Base-by-base conservation (phyloP, 352 stramenopile genomes). In the Plasmopara halstedii region DNA sequence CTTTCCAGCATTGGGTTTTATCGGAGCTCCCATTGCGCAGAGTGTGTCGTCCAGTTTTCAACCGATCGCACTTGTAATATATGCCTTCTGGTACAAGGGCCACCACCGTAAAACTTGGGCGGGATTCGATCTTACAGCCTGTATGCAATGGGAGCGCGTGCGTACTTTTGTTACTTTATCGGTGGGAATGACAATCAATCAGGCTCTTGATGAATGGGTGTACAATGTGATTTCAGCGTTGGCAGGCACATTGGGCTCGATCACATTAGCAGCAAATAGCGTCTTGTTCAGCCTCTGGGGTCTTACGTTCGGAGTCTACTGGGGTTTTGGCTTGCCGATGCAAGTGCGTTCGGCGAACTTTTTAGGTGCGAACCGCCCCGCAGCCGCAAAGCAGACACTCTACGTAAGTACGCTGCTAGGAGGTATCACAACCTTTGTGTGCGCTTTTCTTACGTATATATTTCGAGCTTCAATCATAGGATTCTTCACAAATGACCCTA, bases 271-370 rank as follows among this genome's bases (percentile, higher is more conserved):
- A 11, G 77, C 77, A 25, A 89, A 89, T 67, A 86, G 71, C 47
- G 80, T 92, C 27, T 57, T 92, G 45, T 88, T 85, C 57, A 87
- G 81, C 37, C 69, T 92, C 19, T 92, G 80, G 80, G 76, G 75
- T 0, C 67, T 92, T 21, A 72, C 88, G 38, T 92, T 86, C 33
- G 80, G 69, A 19, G 63, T 92, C 41, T 91, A 85, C 52, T 91
- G 79, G 79, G 79, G 79, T 44, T 88, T 91, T 60, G 79, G 73
- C 7, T 62, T 87, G 18, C 74, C 79, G 13, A 88, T 79, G 31
- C 79, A 91, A 52, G 79, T 91, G 32, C 73, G 77, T 14, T 64
- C 64, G 0, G 79, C 79, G 31, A 91, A 91, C 49, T 88, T 86
- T 27, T 51, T 91, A 11, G 79, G 79, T 5, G 77, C 75, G 21